Evolutionary conservation across 2,329 filamentous ascomycete species (phyloP).

Genomic region (Aspergillus tamarii): DNA sequence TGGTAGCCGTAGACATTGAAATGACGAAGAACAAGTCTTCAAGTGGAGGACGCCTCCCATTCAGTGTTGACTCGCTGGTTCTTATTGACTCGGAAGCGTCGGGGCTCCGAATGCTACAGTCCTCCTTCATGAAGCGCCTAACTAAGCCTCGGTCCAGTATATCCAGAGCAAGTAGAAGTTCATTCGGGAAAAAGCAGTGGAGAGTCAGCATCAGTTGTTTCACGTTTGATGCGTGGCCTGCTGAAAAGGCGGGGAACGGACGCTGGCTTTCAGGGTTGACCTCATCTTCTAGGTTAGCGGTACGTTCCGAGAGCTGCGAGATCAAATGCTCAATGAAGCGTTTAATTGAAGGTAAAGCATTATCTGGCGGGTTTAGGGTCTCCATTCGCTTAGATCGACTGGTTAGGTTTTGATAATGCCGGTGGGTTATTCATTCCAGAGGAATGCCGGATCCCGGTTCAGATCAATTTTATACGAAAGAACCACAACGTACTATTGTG

Average conservation of each 20-base stretch:
- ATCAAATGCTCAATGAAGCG: constrained; percentile 29
- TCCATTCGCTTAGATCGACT: background rate
- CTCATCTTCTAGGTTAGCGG: background rate
- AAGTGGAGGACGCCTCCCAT: background rate
- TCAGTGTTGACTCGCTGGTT: background rate
- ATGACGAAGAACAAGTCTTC: constrained; percentile 64
- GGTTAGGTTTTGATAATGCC: background rate
- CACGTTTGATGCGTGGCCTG: constrained; percentile 28
- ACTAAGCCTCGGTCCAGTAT: constrained; percentile 79
- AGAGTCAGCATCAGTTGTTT: constrained; percentile 72
- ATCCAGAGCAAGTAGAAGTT: constrained; percentile 83
- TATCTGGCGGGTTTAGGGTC: background rate
- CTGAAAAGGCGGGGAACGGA: constrained; percentile 17
- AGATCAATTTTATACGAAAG: background rate
- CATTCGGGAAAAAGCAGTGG: constrained; percentile 80
- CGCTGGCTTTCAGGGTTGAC: background rate
- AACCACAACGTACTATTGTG: background rate
- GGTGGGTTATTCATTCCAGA: background rate
- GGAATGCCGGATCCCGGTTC: background rate
- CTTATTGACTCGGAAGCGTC: background rate
- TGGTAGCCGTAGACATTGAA: constrained; percentile 53
- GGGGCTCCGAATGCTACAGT: background rate
- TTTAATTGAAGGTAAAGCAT: constrained; percentile 8
- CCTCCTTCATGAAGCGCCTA: constrained; percentile 50
- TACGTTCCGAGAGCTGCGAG: constrained; percentile 17